Base-by-base conservation (phyloP, 2,329 filamentous ascomycete species). In the Akanthomyces muscarius region DNA sequence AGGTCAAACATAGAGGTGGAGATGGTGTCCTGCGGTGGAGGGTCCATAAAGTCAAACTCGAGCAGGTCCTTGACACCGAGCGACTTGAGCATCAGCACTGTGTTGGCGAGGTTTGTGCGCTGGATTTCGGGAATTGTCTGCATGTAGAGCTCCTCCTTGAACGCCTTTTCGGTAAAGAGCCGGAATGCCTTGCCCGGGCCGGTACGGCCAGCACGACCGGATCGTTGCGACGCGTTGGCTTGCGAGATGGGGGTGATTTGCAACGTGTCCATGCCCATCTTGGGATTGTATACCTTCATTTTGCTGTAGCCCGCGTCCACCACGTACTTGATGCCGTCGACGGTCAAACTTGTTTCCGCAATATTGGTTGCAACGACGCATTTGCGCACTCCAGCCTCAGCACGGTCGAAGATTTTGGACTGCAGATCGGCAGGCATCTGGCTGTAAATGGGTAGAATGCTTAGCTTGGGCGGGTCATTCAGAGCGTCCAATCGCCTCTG, bases 31-130 rank as follows among this genome's bases (percentile, higher is more conserved):
- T 99, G 95, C 0, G 95, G 95, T 7, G 95, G 95, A 1, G 95
- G 95, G 69, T 99, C 95, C 94, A 99, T 98, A 70, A 99, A 99
- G 74, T 98, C 92, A 71, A 99, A 99, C 74, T 99, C 94, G 1
- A 99, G 78, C 11, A 99, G 81, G 68, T 99, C 93, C 71, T 91
- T 94, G 21, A 99, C 94, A 0, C 95, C 95, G 0, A 99, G 84
- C 0, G 92, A 97, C 73, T 99, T 99, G 53, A 99, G 83, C 55
- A 99, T 85, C 16, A 99, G 82, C 3, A 99, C 94, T 0, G 93
- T 98, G 70, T 98, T 98, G 70, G 92, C 89, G 2, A 99, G 85
- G 70, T 98, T 99, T 0, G 95, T 99, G 21, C 95, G 86, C 76
- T 99, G 95, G 48, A 99, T 98, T 73, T 99, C 95, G 0, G 95